A percentile compares a stretch with the other conserved stretches of the same genome.
Evolutionary conservation across 1,139 yeast genomes (phyloP).

Genomic region (Hansenula sp.): DNA sequence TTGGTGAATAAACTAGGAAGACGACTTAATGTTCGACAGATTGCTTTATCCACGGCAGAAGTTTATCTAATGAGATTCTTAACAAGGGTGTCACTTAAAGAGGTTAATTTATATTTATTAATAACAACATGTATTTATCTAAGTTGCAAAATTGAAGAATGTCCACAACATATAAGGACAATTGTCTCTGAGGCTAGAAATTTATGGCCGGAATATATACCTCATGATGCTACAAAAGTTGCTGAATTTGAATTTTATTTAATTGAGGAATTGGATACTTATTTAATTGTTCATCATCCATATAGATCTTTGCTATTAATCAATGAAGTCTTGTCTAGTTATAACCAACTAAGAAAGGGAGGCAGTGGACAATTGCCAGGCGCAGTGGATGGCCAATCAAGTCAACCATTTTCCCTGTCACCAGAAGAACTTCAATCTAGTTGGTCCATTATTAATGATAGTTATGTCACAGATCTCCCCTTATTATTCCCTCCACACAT

Average conservation of each 20-base stretch:
- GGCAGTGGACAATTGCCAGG: no score
- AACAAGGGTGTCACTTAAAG: slow-evolving; percentile 68
- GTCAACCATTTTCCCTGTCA: slow-evolving; percentile 14
- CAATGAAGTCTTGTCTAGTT: slow-evolving; percentile 35
- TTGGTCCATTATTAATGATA: slow-evolving; percentile 89
- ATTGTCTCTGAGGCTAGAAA: slow-evolving; percentile 81
- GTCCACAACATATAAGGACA: slow-evolving; percentile 88
- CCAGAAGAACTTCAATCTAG: slow-evolving; percentile 76
- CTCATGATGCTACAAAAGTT: slow-evolving; percentile 86
- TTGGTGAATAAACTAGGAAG: slow-evolving; percentile 74
- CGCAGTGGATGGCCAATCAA: no score
- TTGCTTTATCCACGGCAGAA: slow-evolving; percentile 87
- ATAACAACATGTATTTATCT: slow-evolving; percentile 84
- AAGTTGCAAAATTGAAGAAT: slow-evolving; percentile 92
- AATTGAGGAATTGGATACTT: slow-evolving; percentile 84
- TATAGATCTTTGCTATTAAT: slow-evolving; percentile 71
- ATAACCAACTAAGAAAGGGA: slow-evolving; percentile 26
- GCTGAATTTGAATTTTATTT: slow-evolving; percentile 95
- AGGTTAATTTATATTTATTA: slow-evolving; percentile 74
- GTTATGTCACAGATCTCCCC: slow-evolving; percentile 83
- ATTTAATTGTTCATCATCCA: slow-evolving; percentile 82
- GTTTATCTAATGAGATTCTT: slow-evolving; percentile 74
- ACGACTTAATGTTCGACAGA: slow-evolving; percentile 70
- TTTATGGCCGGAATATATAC: slow-evolving; percentile 92
- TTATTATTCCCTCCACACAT: slow-evolving; percentile 85